Evolutionary conservation across 768 basidiomycete genomes (phyloP), one percentile per base, ranked within the genome.

Genomic region (Phaeotremella fagi): DNA sequence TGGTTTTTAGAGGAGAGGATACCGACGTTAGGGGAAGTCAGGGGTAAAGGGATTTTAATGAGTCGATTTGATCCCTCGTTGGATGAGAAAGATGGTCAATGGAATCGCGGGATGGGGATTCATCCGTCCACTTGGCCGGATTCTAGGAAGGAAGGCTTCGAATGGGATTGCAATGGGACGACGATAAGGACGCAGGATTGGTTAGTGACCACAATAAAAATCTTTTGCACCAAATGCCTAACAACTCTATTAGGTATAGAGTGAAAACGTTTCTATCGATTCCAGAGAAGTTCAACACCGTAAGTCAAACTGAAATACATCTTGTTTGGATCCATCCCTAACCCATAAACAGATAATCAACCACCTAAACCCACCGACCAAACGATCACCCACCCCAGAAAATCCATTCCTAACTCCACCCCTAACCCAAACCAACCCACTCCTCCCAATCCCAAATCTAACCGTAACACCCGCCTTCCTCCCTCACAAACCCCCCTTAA

Each of bases 111-210:
- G 2, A 76, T 90, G 57, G 91, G 91, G 1, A 86, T 97, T n/a
- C 87, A 90, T 62, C 90, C 91, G 4, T 81, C 81, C 1, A 77
- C 75, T 1, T 97, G 91, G 91, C 90, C 89, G 0, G 85, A 95
- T 74, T 88, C 83, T 60, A 76, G 73, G 28, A 82, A 81, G 62
- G 74, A 78, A 1, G 87, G 84, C 0, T 97, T 95, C 68, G 77
- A 80, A 38, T 91, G 90, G 89, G 52, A 63, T 45, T 79, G 82
- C 38, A 45, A 35, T 12, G 62, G 57, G 1, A 64, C 84, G 0
- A 71, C 80, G 18, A 83, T 92, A 11, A 80, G 82, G 48, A 87
- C 81, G 7, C 88, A 92, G 47, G 92, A 94, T 70, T 95, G 92
- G 91, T 88, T 62, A 48, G 77, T 65, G 35, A 16, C 15, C 36